Percentiles rank a stretch among this genome's conserved stretches.
Evolutionary conservation across 169 alveolate genomes (phyloP).

Genomic region (Prorocentrum cordatum): DNA sequence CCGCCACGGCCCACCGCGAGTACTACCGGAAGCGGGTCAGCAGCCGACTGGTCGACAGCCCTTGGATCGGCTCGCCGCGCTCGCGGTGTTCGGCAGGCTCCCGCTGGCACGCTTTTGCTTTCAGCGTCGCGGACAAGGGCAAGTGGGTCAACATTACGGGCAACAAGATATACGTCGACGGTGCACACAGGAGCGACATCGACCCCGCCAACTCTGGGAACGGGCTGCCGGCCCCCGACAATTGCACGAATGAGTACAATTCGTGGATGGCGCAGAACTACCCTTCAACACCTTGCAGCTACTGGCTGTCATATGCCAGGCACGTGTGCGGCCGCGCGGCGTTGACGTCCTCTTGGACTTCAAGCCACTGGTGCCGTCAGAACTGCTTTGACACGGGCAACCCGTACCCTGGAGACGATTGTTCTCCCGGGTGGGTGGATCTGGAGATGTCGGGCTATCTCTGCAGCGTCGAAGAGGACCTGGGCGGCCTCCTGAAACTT

Average conservation of each 20-base stretch:
- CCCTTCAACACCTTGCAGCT: too few relatives aligned
- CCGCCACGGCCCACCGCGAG: not conserved
- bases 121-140: not conserved
- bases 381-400: slow-evolving; percentile 34
- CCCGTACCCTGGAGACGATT: slow-evolving; percentile 19
- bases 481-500: too few relatives aligned
- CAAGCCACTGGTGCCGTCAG: slow-evolving; percentile 33
- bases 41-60: not conserved
- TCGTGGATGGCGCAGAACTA: too few relatives aligned
- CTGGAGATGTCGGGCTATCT: too few relatives aligned
- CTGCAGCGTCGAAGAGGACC: not conserved
- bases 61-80: slow-evolving; percentile 5
- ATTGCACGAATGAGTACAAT: not conserved
- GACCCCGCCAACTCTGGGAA: slow-evolving; percentile 7
- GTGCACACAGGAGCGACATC: not conserved
- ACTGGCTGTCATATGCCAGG: too few relatives aligned
- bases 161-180: slow-evolving; percentile 25
- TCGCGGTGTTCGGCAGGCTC: slow-evolving; percentile 14
- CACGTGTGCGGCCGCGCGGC: too few relatives aligned
- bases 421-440: slow-evolving; percentile 47
- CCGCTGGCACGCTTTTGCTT: slow-evolving; percentile 8
- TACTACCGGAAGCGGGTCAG: slow-evolving; percentile 37
- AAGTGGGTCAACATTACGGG: not conserved
- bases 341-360: too few relatives aligned
- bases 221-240: not conserved